Conservation (phyloP, 306 rosid genomes). For the Medicago arabica region DNA sequence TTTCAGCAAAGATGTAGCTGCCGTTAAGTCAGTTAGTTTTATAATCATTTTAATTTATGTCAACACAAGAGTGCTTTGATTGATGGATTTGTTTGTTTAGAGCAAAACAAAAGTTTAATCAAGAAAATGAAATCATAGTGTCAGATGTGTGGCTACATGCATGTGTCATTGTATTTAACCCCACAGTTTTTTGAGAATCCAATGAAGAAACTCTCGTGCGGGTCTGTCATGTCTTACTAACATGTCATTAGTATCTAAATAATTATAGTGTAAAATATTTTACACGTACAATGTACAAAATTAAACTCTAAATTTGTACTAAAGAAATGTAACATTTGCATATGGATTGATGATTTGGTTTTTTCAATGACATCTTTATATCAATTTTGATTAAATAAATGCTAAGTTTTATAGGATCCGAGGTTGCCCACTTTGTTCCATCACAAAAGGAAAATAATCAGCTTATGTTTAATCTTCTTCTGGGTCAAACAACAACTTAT, state of each 20-base stretch:
- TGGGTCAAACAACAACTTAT: slow-evolving; percentile 47
- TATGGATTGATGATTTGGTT: slow-evolving; percentile 42
- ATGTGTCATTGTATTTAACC: slow-evolving; percentile 37
- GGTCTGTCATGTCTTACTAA: slow-evolving; percentile 21
- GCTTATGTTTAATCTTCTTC: slow-evolving; percentile 35
- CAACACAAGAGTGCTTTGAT: background rate
- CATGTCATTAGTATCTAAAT: background rate
- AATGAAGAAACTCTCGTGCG: slow-evolving; percentile 69
- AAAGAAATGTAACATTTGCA: background rate
- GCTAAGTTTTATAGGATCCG: slow-evolving; percentile 64
- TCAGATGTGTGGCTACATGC: slow-evolving; percentile 42
- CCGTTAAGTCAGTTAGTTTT: slow-evolving; percentile 9
- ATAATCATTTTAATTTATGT: background rate
- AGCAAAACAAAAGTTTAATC: background rate
- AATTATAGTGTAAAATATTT: background rate
- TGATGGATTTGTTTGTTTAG: background rate
- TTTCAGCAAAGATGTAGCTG: slow-evolving; percentile 8
- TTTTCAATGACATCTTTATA: slow-evolving; percentile 32
- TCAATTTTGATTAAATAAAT: slow-evolving; percentile 19
- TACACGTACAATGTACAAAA: background rate
- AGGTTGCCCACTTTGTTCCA: slow-evolving; percentile 53
- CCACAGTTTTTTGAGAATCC: slow-evolving; percentile 53
- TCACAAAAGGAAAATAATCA: slow-evolving; percentile 27
- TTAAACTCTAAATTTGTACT: background rate
- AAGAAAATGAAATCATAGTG: slow-evolving; percentile 42